Conservation (phyloP, 148 eudicot species). For the Camellia japonica region DNA sequence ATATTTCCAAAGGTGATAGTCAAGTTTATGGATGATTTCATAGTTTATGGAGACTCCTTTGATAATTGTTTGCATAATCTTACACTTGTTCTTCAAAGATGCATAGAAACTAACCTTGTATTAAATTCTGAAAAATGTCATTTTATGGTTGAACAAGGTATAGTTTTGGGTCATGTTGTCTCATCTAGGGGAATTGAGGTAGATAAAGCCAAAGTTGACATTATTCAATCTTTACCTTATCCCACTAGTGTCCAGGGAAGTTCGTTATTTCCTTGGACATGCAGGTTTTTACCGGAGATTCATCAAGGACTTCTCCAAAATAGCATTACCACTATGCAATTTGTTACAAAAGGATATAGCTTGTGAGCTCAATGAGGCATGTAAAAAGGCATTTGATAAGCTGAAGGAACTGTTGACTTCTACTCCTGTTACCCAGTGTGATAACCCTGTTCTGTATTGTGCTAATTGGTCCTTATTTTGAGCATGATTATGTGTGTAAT, state of each 20-base stretch:
- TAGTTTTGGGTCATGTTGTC: conserved; percentile 15
- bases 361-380: too few relatives aligned
- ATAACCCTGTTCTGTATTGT: too few relatives aligned
- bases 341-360: conserved; percentile 3
- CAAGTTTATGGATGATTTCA: conserved; percentile 18
- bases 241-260: too few relatives aligned
- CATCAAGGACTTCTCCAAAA: conserved; percentile 20
- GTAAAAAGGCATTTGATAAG: too few relatives aligned
- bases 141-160: conserved; percentile 7
- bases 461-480: too few relatives aligned
- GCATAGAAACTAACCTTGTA: conserved; percentile 12
- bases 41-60: conserved; percentile 9
- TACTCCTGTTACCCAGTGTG: not conserved
- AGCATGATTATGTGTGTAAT: too few relatives aligned
- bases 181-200: conserved; percentile 16
- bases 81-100: not conserved
- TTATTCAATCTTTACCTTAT: too few relatives aligned
- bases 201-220: too few relatives aligned
- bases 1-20: too few relatives aligned
- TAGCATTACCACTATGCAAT: not conserved
- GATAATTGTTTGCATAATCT: not conserved
- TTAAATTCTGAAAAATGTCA: not conserved
- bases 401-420: not conserved
- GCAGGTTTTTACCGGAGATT: not conserved
- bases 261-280: too few relatives aligned